Evolutionary conservation across 148 eudicot species (phyloP).

Genomic region (Polygonum maritimum): DNA sequence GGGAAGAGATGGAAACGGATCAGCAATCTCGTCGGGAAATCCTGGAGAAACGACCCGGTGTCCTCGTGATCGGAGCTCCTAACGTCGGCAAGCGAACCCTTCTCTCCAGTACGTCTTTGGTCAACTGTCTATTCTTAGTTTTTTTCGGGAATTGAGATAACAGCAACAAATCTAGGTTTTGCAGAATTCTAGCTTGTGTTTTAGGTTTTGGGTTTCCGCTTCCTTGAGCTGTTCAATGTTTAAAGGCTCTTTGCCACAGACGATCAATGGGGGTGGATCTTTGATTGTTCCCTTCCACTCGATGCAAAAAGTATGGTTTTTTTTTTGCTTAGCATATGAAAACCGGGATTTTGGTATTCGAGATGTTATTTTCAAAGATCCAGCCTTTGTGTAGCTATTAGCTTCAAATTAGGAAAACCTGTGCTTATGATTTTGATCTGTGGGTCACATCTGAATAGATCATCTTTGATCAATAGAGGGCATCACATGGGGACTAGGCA

Average conservation of each 20-base stretch:
- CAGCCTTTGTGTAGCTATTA: background rate
- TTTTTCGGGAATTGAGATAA: slow-evolving; percentile 7
- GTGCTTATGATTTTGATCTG: background rate
- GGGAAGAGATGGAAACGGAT: background rate
- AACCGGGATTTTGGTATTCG: no score
- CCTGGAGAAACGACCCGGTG: slow-evolving; percentile 52
- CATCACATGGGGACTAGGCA: background rate
- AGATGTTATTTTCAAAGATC: background rate
- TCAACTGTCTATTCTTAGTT: background rate
- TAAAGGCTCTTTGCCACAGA: background rate
- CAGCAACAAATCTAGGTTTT: background rate
- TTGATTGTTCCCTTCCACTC: background rate
- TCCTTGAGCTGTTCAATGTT: background rate
- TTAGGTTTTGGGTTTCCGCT: background rate
- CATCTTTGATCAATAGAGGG: background rate
- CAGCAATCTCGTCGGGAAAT: slow-evolving; percentile 21
- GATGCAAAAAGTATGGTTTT: background rate
- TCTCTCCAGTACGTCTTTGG: slow-evolving; percentile 45
- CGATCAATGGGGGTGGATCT: background rate
- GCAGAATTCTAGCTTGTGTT: background rate
- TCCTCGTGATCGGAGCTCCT: slow-evolving; percentile 62
- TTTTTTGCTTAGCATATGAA: no score
- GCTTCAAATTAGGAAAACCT: background rate
- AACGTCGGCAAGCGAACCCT: slow-evolving; percentile 85
- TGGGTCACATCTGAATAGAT: background rate